Evolutionary conservation across 208 protist species (phyloP), one percentile per base, ranked within the genome.

Genomic region (Trypanosoma congolense): DNA sequence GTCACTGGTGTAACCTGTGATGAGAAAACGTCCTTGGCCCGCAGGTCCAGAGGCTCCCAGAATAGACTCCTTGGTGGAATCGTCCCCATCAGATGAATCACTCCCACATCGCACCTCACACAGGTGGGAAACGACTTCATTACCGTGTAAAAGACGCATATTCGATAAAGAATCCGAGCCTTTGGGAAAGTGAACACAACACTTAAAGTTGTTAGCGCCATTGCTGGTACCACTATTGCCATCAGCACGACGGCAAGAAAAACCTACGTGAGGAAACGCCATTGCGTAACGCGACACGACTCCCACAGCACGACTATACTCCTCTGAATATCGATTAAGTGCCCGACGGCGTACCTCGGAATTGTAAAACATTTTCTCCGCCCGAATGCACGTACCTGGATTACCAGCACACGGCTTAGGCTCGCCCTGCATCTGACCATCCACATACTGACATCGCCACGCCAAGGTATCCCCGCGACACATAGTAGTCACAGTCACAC

Each of bases 351-450:
- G 80, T 31, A 87, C 67, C 2, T 76, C 49, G 9, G 70, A 52
- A 56, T 94, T 93, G 74, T 93, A 95, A 61, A 97, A 97, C 57
- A 97, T 80, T 46, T 92, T 75, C 60, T 96, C 84, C 0, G 74
- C 87, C 8, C 73, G 74, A 31, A 97, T 91, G 30, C 62, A 82
- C 22, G 93, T 96, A 41, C 93, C 93, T 12, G 56, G 53, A 69
- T 74, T 97, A 49, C 87, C 84, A 0, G 88, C 78, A 61, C 75
- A 84, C 22, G 77, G 58, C 26, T 86, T 72, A 0, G 84, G 75
- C n/a, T 83, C 73, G n/a, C 87, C 93, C 41, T 92, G 88, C 56
- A 99, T 97, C 9, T 90, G 65, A 25, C 98, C 96, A 55, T 99
- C 96, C 43, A 74, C 49, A 58, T 70, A 97, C 30, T 55, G 61